These are phyloP conservation scores for Sindora glabra DNA, from an alignment of 306 rosid genomes.

Conservation along the genomic window DNA sequence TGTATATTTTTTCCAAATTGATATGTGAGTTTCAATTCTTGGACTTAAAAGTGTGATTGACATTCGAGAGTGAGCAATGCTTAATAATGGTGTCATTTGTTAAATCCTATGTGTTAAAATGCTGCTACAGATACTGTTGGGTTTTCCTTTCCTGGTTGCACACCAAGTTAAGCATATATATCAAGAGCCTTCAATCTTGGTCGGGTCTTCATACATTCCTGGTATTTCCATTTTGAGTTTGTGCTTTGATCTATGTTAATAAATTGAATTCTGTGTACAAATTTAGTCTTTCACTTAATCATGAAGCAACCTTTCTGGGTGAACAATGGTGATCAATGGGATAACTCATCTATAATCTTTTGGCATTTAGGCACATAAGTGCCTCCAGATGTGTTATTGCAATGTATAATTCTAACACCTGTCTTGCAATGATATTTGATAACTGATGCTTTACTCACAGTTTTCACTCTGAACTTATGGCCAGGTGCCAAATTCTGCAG, in stretches of 20 bases:
- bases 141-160: conserved; percentile 76
- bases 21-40: conserved; percentile 63
- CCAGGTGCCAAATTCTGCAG: not conserved
- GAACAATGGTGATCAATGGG: not conserved
- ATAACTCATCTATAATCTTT: not conserved
- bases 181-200: conserved; percentile 93
- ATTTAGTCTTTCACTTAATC: not conserved
- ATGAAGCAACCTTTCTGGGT: not conserved
- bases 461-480: not conserved
- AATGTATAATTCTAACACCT: not conserved
- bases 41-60: conserved; percentile 26
- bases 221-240: conserved; percentile 39
- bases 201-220: conserved; percentile 90
- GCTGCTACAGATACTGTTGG: conserved; percentile 73
- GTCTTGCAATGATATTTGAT: not conserved
- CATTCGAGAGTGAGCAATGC: conserved; percentile 28
- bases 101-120: conserved; percentile 32
- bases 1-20: conserved; percentile 23
- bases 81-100: conserved; percentile 24
- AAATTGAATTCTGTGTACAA: conserved; percentile 1
- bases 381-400: not conserved
- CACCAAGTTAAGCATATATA: conserved; percentile 71
- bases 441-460: not conserved
- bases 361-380: not conserved
- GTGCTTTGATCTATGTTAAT: conserved; percentile 11